phyloP scores from a whole-genome alignment of 139 green algal genomes.

The Tetraselmis chui region DNA sequence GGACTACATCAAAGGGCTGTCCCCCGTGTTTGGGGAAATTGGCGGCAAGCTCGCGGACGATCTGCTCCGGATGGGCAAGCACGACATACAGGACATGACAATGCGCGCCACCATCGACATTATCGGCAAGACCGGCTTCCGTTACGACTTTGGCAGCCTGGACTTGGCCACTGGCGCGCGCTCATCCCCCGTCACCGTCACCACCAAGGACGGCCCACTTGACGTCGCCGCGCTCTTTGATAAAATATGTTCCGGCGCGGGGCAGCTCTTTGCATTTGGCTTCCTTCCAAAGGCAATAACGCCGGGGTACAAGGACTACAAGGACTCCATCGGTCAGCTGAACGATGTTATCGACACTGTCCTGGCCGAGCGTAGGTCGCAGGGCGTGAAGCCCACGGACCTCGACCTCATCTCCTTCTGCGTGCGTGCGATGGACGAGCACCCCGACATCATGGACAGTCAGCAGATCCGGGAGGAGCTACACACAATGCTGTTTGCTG shows the following conservation, averaged over 20 bases:
- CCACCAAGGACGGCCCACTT: background rate
- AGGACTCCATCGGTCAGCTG: background rate
- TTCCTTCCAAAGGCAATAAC: background rate
- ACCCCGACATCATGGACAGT: background rate
- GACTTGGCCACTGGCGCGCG: background rate
- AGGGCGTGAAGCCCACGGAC: background rate
- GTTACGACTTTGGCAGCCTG: background rate
- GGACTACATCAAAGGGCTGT: background rate
- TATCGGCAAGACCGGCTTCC: background rate
- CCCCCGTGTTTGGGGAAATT: background rate
- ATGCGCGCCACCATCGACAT: slow-evolving; percentile 4
- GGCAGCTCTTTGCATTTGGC: background rate
- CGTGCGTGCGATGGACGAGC: background rate
- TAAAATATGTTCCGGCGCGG: background rate
- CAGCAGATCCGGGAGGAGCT: slow-evolving; percentile 1
- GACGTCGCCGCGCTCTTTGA: background rate
- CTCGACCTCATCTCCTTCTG: background rate
- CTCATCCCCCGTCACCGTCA: background rate
- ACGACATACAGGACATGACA: slow-evolving; percentile 6
- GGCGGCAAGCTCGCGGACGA: background rate
- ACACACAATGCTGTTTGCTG: slow-evolving; percentile 3
- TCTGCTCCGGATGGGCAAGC: background rate
- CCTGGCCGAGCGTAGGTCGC: background rate
- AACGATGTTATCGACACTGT: slow-evolving; percentile 7
- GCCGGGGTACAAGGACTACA: background rate